These are phyloP conservation scores for Neolecta irregularis DNA, from an alignment of 1,139 yeast species.

Conservation along the genomic window DNA sequence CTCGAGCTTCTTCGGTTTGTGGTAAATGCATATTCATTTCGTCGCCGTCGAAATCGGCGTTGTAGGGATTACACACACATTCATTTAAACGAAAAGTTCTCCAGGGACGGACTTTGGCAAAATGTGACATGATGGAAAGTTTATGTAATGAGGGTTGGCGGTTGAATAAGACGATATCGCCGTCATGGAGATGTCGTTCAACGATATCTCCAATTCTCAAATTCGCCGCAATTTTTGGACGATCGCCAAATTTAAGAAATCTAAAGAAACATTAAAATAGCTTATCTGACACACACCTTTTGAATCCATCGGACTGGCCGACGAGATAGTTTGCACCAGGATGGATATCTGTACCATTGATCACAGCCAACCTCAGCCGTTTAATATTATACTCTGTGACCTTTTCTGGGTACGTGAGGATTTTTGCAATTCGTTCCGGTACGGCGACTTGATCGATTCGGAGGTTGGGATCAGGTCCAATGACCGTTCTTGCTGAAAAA, in stretches of 20 bases:
- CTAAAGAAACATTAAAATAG: no score
- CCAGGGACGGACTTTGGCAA: slow-evolving; percentile 95
- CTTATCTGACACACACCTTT: no score
- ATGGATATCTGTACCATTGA: slow-evolving; percentile 75
- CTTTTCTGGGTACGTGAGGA: slow-evolving; percentile 87
- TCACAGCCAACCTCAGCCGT: slow-evolving; percentile 55
- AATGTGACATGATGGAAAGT: slow-evolving; percentile 82
- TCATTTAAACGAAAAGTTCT: slow-evolving; percentile 92
- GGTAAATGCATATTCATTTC: slow-evolving; percentile 99
- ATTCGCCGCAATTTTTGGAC: slow-evolving; percentile 58
- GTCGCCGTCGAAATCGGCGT: slow-evolving; percentile 99
- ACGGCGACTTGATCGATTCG: slow-evolving; percentile 84
- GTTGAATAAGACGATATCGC: slow-evolving; percentile 87
- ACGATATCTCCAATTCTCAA: slow-evolving; percentile 81
- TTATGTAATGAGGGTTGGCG: slow-evolving; percentile 97
- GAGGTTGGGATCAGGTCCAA: slow-evolving; percentile 95
- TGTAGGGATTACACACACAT: slow-evolving; percentile 98
- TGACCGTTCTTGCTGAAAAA: slow-evolving; percentile 94
- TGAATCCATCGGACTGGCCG: slow-evolving; percentile 69
- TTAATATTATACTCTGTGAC: slow-evolving; percentile 77
- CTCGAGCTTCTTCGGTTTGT: slow-evolving; percentile 96
- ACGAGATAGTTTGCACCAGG: slow-evolving; percentile 94
- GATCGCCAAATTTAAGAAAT: slow-evolving; percentile 77
- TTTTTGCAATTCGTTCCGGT: slow-evolving; percentile 91
- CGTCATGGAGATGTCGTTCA: slow-evolving; percentile 96